Evolutionary conservation across 2,329 filamentous ascomycete genomes (phyloP).

Genomic region (Diaporthe ilicicola): DNA sequence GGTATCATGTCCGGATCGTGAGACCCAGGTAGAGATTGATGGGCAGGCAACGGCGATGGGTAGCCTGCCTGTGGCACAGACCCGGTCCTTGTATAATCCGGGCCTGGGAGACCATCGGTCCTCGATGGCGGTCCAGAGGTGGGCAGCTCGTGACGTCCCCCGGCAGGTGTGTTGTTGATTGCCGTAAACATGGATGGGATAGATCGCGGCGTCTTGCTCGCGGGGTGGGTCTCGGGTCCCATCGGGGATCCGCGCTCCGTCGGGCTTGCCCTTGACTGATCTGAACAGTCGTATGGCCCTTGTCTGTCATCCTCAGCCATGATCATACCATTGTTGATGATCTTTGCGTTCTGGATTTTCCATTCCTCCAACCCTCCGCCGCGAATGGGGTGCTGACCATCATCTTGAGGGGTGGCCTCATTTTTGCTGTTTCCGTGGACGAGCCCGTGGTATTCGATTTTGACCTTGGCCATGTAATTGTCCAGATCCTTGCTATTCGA

Average conservation of each 20-base stretch:
- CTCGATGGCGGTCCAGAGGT: background rate
- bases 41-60: slow-evolving; percentile 39
- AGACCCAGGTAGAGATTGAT: background rate
- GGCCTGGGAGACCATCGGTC: background rate
- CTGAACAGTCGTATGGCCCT: slow-evolving; percentile 33
- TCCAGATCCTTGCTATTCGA: slow-evolving; percentile 53
- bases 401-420: slow-evolving; percentile 32
- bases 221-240: slow-evolving; percentile 37
- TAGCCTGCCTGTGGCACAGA: slow-evolving; percentile 42
- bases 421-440: slow-evolving; percentile 35
- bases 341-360: slow-evolving; percentile 48
- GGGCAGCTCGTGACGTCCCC: background rate
- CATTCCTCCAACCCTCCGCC: slow-evolving; percentile 66
- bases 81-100: background rate
- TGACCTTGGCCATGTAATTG: slow-evolving; percentile 60
- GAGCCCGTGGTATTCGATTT: slow-evolving; percentile 54
- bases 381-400: slow-evolving; percentile 49
- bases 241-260: slow-evolving; percentile 42
- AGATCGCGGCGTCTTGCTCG: slow-evolving; percentile 41
- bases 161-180: slow-evolving; percentile 43
- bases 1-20: background rate
- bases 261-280: slow-evolving; percentile 42
- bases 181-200: slow-evolving; percentile 48
- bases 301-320: slow-evolving; percentile 43
- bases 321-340: slow-evolving; percentile 55